Evolutionary conservation across 2,329 filamentous ascomycete species (phyloP).

Genomic region (Apiospora marii): DNA sequence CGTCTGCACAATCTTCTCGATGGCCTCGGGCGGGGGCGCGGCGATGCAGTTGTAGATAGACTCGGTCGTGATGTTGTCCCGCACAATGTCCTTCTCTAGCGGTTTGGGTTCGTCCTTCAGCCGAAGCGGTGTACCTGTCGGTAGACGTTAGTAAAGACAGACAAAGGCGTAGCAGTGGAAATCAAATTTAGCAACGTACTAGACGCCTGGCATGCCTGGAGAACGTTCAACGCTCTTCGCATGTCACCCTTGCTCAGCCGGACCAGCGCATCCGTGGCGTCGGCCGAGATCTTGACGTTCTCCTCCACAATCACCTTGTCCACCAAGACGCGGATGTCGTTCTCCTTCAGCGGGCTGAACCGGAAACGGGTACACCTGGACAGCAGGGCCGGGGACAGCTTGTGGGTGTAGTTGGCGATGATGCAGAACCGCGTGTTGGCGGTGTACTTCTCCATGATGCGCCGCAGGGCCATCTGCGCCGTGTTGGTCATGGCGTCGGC

Average conservation of each 20-base stretch:
- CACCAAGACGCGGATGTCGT: slow-evolving; percentile 83
- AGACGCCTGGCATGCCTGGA: slow-evolving; percentile 95
- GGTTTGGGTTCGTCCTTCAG: slow-evolving; percentile 66
- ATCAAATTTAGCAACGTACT: slow-evolving; percentile 60
- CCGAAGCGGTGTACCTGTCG: slow-evolving; percentile 64
- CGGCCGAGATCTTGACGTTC: slow-evolving; percentile 79
- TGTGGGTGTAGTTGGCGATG: slow-evolving; percentile 99
- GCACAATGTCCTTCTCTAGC: slow-evolving; percentile 69
- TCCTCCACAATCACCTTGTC: slow-evolving; percentile 92
- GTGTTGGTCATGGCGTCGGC: slow-evolving; percentile 99
- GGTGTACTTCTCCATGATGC: slow-evolving; percentile 99
- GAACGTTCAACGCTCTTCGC: slow-evolving; percentile 90
- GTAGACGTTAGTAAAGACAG: slow-evolving; percentile 36
- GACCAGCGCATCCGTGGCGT: slow-evolving; percentile 85
- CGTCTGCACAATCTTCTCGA: slow-evolving; percentile 83
- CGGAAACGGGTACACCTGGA: slow-evolving; percentile 94
- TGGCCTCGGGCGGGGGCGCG: slow-evolving; percentile 88
- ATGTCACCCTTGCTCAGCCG: slow-evolving; percentile 94
- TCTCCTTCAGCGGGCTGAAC: slow-evolving; percentile 91
- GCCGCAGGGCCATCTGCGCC: slow-evolving; percentile 93
- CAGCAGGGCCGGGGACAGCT: slow-evolving; percentile 89
- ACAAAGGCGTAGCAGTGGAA: neutral
- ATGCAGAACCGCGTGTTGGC: slow-evolving; percentile 98
- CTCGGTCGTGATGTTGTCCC: slow-evolving; percentile 85
- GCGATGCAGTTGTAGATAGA: slow-evolving; percentile 98